These are phyloP conservation scores for Trichosporon faecale DNA, from an alignment of 1,284 basidiomycete genomes.

Conservation along the genomic window DNA sequence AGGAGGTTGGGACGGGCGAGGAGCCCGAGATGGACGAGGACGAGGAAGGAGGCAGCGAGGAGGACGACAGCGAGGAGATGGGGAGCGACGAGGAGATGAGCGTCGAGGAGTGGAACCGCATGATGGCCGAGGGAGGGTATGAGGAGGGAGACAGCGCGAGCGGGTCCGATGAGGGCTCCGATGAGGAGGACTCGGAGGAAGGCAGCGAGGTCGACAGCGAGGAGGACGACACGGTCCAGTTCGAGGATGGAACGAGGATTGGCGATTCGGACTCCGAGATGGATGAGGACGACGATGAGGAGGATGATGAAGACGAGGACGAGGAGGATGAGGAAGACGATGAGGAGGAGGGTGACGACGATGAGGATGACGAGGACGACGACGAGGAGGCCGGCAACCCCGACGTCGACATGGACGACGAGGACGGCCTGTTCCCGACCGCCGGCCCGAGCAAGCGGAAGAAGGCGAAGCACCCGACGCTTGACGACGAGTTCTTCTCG, in stretches of 20 bases:
- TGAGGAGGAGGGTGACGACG: conserved; percentile 25
- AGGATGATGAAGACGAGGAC: conserved; percentile 47
- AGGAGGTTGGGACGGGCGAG: conserved; percentile 40
- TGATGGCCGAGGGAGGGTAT: conserved; percentile 35
- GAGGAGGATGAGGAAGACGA: conserved; percentile 29
- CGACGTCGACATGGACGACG: conserved; percentile 28
- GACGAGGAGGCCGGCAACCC: conserved; percentile 33
- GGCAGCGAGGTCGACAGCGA: conserved; percentile 5
- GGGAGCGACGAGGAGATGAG: conserved; percentile 43
- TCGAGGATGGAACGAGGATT: conserved; percentile 5
- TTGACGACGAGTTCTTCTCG: conserved; percentile 94
- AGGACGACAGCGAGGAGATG: conserved; percentile 31
- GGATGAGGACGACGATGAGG: conserved; percentile 58
- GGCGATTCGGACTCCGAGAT: conserved; percentile 48
- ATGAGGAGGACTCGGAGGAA: conserved; percentile 21
- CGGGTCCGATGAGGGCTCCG: conserved; percentile 23
- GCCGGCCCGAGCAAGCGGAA: conserved; percentile 44
- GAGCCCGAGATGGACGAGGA: conserved; percentile 39
- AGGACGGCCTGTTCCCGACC: conserved; percentile 24
- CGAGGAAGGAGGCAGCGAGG: conserved; percentile 34
- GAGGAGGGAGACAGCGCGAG: conserved; percentile 31
- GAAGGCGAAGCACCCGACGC: conserved; percentile 57
- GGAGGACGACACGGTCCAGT: conserved; percentile 2
- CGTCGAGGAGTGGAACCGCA: conserved; percentile 41
- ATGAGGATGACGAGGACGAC: conserved; percentile 29